A percentile compares a stretch with the other conserved stretches of the same genome.
Conservation (phyloP, 345 rosid species). For the Citrus reticulata region DNA sequence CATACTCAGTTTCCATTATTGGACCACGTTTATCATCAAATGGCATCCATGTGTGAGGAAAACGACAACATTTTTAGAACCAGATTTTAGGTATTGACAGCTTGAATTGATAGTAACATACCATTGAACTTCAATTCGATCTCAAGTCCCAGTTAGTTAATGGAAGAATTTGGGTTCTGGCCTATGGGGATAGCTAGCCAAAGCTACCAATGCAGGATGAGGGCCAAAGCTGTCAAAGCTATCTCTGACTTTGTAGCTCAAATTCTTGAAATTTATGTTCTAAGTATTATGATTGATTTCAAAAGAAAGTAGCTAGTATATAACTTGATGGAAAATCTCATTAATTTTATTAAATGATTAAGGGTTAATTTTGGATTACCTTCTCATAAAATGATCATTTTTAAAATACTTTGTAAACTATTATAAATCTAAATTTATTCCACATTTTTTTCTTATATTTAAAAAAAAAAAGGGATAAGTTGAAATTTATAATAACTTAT, state of each 20-base stretch:
- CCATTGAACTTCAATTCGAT: too few species aligned
- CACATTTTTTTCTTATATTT: too few species aligned
- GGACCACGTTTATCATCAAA: conserved; percentile 19
- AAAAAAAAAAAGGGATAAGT: too few species aligned
- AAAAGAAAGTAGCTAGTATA: too few species aligned
- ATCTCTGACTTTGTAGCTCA: not conserved
- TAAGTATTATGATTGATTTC: too few species aligned
- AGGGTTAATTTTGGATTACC: too few species aligned
- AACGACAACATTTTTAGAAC: conserved; percentile 13
- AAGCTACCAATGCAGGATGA: not conserved
- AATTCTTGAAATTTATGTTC: not conserved
- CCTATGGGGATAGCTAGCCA: not conserved
- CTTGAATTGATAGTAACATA: conserved; percentile 6
- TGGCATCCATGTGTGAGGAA: conserved; percentile 16
- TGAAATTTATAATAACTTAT: too few species aligned
- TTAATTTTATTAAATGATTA: too few species aligned
- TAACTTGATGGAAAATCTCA: too few species aligned
- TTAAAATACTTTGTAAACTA: too few species aligned
- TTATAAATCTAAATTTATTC: too few species aligned
- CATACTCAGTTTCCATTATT: not conserved
- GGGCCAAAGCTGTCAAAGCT: not conserved
- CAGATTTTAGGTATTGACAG: conserved; percentile 7
- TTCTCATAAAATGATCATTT: too few species aligned
- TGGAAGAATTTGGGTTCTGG: not conserved
- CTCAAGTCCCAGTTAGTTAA: not conserved